phyloP scores from a whole-genome alignment of 129 eudicot species.

The Chrysanthemum lavandulifolium region DNA sequence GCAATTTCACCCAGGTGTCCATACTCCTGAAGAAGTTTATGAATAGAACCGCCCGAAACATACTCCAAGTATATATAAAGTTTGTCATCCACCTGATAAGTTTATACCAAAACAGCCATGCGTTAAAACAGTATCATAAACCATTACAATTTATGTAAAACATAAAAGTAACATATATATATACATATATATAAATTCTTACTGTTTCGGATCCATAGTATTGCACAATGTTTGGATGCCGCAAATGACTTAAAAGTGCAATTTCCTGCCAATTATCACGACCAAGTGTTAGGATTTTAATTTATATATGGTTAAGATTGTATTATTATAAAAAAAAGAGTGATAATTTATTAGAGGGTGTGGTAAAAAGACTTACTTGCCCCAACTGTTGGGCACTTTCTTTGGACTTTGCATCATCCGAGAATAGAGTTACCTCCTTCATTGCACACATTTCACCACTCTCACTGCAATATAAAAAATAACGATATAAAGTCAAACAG shows the following conservation, averaged over 20 bases:
- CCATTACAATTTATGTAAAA: not conserved
- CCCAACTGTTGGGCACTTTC: constrained; percentile 59
- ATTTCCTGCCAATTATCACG: constrained; percentile 49
- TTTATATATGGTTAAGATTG: not conserved
- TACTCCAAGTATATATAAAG: constrained; percentile 71
- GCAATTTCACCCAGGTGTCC: constrained; percentile 66
- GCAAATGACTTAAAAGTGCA: constrained; percentile 53
- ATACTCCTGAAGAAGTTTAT: constrained; percentile 70
- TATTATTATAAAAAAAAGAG: not conserved
- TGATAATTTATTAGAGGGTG: constrained; percentile 1
- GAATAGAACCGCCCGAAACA: constrained; percentile 81
- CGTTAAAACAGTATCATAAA: constrained; percentile 6
- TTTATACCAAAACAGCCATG: not conserved
- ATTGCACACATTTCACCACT: constrained; percentile 76
- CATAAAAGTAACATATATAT: not conserved
- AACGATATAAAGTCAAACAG: constrained; percentile 4
- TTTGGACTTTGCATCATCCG: constrained; percentile 61
- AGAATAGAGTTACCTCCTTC: constrained; percentile 62
- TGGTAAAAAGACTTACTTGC: constrained; percentile 47
- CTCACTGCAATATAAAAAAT: constrained; percentile 38
- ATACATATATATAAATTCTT: constrained; percentile 13
- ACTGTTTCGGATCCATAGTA: constrained; percentile 60
- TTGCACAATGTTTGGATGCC: constrained; percentile 69
- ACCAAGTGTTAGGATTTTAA: not conserved
- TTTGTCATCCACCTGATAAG: constrained; percentile 59